Conservation (phyloP, 129 eudicot species). For the Helichrysum umbraculigerum region DNA sequence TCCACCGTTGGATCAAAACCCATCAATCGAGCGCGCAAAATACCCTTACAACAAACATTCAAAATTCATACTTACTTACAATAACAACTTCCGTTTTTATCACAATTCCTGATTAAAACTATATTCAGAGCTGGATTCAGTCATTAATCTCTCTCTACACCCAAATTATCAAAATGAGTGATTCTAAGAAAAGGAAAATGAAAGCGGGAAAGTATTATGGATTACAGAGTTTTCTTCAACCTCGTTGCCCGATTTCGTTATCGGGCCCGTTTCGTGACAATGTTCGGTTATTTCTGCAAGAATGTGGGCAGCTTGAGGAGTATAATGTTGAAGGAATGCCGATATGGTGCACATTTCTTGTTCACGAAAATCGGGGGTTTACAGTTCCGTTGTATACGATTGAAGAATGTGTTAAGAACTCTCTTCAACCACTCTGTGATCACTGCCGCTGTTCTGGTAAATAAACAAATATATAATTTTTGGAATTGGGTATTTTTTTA, state of each 20-base stretch:
- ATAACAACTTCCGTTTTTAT: slow-evolving; percentile 18
- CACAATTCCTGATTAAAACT: not conserved
- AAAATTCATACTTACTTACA: slow-evolving; percentile 24
- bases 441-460: slow-evolving; percentile 81
- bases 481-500: slow-evolving; percentile 25
- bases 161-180: slow-evolving; percentile 21
- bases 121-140: not conserved
- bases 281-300: slow-evolving; percentile 55
- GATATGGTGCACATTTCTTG: slow-evolving; percentile 69
- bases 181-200: slow-evolving; percentile 38
- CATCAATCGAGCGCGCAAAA: slow-evolving; percentile 26
- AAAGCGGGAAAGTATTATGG: slow-evolving; percentile 46
- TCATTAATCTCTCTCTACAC: slow-evolving; percentile 24
- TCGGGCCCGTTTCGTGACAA: slow-evolving; percentile 73
- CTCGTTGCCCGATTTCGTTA: slow-evolving; percentile 55
- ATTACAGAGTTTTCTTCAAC: slow-evolving; percentile 62
- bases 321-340: slow-evolving; percentile 68
- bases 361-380: slow-evolving; percentile 56
- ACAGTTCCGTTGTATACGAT: slow-evolving; percentile 76
- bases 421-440: slow-evolving; percentile 77
- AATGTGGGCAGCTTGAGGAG: slow-evolving; percentile 62
- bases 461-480: not conserved
- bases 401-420: slow-evolving; percentile 63
- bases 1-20: slow-evolving; percentile 16
- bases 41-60: slow-evolving; percentile 27